Conservation (phyloP, 2,329 filamentous ascomycete genomes). For the Apiospora aurea region DNA sequence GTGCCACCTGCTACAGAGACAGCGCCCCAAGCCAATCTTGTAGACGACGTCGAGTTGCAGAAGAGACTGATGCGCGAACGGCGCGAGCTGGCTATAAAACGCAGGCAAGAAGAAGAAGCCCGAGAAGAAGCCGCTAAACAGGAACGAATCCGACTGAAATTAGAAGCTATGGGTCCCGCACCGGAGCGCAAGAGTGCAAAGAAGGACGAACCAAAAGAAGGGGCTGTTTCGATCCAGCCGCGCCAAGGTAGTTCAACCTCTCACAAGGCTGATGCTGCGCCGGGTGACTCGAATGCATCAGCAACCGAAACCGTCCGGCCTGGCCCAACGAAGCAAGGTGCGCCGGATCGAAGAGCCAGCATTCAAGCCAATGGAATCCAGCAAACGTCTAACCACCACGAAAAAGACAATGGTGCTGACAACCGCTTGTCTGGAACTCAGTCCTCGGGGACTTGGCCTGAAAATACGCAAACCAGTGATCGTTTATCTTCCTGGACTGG, state of each 20-base stretch:
- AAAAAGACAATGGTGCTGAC: conserved; percentile 25
- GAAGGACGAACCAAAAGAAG: conserved; percentile 56
- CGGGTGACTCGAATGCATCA: not conserved
- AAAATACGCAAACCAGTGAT: conserved; percentile 43
- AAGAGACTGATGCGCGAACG: conserved; percentile 78
- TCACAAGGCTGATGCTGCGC: conserved; percentile 4
- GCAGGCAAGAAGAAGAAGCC: conserved; percentile 71
- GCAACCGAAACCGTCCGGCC: not conserved
- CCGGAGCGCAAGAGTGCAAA: conserved; percentile 66
- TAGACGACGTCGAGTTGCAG: conserved; percentile 68
- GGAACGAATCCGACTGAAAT: conserved; percentile 75
- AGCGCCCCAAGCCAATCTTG: conserved; percentile 45
- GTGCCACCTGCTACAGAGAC: conserved; percentile 41
- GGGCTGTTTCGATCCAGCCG: conserved; percentile 32
- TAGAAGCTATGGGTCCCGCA: conserved; percentile 72
- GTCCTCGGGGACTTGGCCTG: conserved; percentile 38
- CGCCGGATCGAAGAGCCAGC: not conserved
- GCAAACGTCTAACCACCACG: conserved; percentile 37
- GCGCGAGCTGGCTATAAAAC: conserved; percentile 72
- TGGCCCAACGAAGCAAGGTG: not conserved
- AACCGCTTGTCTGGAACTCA: conserved; percentile 37
- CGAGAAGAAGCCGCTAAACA: conserved; percentile 75
- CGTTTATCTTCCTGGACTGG: conserved; percentile 59
- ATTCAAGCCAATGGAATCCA: conserved; percentile 44
- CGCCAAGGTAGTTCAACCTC: conserved; percentile 25